Conservation (phyloP, 2,329 filamentous ascomycete genomes). For the Cladosporium sp. region DNA sequence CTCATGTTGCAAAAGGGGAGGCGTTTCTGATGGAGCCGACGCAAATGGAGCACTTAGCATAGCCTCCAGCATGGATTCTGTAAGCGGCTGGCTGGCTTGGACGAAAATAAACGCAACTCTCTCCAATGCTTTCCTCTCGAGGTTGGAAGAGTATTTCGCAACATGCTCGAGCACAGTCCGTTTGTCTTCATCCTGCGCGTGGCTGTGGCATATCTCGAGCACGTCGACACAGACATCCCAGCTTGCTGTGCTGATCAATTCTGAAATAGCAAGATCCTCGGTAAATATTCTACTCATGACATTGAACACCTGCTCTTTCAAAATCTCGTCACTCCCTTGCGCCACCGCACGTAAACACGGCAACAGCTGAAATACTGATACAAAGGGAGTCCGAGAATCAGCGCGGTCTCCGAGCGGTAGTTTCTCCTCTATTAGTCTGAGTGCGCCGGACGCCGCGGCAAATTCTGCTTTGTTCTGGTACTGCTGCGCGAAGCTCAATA, state of each 20-base stretch:
- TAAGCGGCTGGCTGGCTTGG: conserved; percentile 18
- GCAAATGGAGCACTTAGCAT: conserved; percentile 6
- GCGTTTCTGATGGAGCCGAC: not conserved
- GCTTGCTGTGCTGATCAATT: conserved; percentile 45
- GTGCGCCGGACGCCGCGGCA: conserved; percentile 26
- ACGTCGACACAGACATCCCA: conserved; percentile 65
- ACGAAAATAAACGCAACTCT: conserved; percentile 22
- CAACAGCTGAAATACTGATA: conserved; percentile 14
- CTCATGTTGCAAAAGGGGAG: conserved; percentile 6
- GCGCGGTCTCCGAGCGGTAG: conserved; percentile 13
- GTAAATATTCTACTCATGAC: conserved; percentile 44
- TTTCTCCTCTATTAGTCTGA: conserved; percentile 27
- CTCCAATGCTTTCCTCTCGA: conserved; percentile 21
- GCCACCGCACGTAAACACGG: conserved; percentile 12
- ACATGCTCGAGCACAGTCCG: conserved; percentile 1
- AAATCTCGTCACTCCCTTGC: conserved; percentile 8
- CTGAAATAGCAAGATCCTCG: conserved; percentile 30
- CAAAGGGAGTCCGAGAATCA: conserved; percentile 1
- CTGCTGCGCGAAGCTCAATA: conserved; percentile 20
- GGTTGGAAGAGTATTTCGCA: conserved; percentile 6
- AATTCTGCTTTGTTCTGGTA: conserved; percentile 20
- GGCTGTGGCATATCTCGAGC: conserved; percentile 49
- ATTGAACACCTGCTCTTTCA: conserved; percentile 17
- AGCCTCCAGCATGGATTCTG: conserved; percentile 19
- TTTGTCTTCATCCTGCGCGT: conserved; percentile 41